Base-by-base conservation (phyloP, 2,329 filamentous ascomycete genomes). In the Xylariaceae sp. region DNA sequence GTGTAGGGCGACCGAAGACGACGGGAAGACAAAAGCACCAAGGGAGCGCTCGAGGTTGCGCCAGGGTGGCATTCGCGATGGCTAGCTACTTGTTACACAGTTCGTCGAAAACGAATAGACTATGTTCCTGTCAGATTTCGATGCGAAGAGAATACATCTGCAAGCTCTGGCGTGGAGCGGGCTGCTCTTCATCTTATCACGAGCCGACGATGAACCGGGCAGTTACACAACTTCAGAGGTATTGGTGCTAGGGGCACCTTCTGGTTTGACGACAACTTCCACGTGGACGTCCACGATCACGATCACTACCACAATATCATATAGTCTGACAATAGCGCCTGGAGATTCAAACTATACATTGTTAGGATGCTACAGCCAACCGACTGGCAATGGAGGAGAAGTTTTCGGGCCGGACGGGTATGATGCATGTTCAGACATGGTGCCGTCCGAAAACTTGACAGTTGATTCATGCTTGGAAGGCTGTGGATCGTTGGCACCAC, bases 301-400 rank as follows among this genome's bases (percentile, higher is more conserved):
- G 19, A 40, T 61, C 35, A 62, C 58, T 6, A 55, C 56, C 4
- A 60, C 56, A 12, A 53, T 63, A 50, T 47, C 47, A 10, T 61
- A 61, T 37, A 56, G 54, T n/a, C 60, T 58, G 33, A 55, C 56
- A 6, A 14, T 53, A 36, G 36, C 48, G 17, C 53, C 58, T 2
- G 54, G 50, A 14, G 49, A 52, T 36, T 44, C 50, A 7, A 49
- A 42, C n/a, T 58, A 56, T 25, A 47, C 49, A 20, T 42, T 58
- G 11, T 8, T 57, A 17, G 60, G 61, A 27, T 63, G 59, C 22
- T 63, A 62, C 33, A 42, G 49, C 12, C 47, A 55, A 16, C 27
- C 42, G 12, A 40, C 47, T 14, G 23, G 43, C 3, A 37, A 40
- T 27, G 44, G 47, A 25, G 55, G 45, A 21, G 40, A 50, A 38